phyloP scores from a whole-genome alignment of 192 early-diverging fungal species.

The Coemansia erecta region DNA sequence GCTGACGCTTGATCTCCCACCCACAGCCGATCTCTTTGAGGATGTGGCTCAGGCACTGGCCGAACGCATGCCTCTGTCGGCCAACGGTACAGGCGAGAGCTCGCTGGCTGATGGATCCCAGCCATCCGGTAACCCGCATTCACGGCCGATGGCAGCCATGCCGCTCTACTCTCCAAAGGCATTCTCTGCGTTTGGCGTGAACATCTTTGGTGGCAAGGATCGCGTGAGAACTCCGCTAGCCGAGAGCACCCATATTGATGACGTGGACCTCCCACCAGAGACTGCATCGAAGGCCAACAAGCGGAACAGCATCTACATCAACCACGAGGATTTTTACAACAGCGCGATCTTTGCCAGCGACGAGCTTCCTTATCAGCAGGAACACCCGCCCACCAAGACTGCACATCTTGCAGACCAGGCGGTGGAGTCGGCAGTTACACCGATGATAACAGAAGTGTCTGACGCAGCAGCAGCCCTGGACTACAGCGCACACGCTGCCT shows the following conservation, averaged over 20 bases:
- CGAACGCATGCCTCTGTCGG: constrained; percentile 31
- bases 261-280: no score
- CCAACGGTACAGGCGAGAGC: constrained; percentile 20
- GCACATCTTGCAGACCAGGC: neutral
- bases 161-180: constrained; percentile 11
- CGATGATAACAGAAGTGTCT: no score
- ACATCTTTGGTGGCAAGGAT: constrained; percentile 5
- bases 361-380: constrained; percentile 37
- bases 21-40: constrained; percentile 33
- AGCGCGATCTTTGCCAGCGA: constrained; percentile 29
- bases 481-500: neutral
- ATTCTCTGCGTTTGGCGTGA: constrained; percentile 11
- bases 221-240: neutral
- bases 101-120: neutral
- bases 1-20: constrained; percentile 38
- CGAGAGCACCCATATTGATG: no score
- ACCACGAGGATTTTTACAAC: constrained; percentile 24
- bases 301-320: constrained; percentile 42
- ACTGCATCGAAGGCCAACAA: neutral
- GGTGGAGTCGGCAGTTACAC: neutral
- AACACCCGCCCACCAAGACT: constrained; percentile 7
- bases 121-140: neutral
- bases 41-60: constrained; percentile 48
- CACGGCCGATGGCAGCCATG: constrained; percentile 7
- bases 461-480: neutral